phyloP scores from a whole-genome alignment of 164 flowering plant species.

The Vitis riparia region DNA sequence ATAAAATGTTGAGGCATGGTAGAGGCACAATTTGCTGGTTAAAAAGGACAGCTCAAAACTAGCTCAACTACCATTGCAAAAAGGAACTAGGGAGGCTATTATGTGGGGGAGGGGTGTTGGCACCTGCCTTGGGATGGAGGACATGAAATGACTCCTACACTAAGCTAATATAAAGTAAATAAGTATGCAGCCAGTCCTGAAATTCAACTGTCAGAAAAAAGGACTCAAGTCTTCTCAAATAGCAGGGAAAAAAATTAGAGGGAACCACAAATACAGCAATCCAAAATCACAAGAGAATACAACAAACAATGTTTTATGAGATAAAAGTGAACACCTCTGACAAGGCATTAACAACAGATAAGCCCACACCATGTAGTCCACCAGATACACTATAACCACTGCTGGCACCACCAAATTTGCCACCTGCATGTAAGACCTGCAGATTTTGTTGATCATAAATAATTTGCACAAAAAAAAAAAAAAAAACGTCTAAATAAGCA shows the following conservation, averaged over 20 bases:
- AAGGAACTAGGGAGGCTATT: no score
- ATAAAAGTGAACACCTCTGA: slow-evolving; percentile 67
- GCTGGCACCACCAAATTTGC: slow-evolving; percentile 97
- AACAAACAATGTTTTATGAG: not conserved
- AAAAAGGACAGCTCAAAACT: no score
- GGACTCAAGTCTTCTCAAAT: not conserved
- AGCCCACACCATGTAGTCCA: slow-evolving; percentile 97
- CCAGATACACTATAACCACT: slow-evolving; percentile 98
- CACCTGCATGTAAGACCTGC: slow-evolving; percentile 98
- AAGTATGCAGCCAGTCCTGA: no score
- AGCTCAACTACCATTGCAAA: no score
- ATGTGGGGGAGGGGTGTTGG: no score
- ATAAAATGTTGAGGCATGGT: no score
- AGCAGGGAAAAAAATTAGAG: not conserved
- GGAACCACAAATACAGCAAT: not conserved
- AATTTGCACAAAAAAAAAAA: not conserved
- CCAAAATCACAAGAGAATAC: not conserved
- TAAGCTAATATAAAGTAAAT: no score
- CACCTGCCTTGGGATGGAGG: no score
- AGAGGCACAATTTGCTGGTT: no score
- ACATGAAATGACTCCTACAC: no score
- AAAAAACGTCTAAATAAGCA: not conserved
- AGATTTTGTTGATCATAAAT: slow-evolving; percentile 16
- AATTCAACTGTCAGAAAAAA: no score
- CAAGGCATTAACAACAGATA: slow-evolving; percentile 97